Percentiles rank a stretch among this genome's conserved stretches.
Conservation (phyloP, 257 asterid genomes). For the Capsicum rhomboideum region DNA sequence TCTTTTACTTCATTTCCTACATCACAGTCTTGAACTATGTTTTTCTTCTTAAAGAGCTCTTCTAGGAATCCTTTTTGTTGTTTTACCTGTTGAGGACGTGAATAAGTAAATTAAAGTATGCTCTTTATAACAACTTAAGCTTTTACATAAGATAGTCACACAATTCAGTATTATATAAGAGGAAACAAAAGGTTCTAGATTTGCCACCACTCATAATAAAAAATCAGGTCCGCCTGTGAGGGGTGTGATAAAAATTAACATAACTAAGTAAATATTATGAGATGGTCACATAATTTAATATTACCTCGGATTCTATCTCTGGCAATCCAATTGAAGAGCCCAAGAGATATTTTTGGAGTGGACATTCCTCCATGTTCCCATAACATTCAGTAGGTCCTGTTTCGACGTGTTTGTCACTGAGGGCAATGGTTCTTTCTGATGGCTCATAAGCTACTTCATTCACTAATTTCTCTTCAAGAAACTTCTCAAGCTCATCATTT, state of each 20-base stretch:
- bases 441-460: slow-evolving; percentile 40
- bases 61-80: slow-evolving; percentile 48
- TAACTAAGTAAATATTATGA: background rate
- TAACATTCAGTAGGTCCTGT: slow-evolving; percentile 35
- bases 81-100: background rate
- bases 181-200: no score
- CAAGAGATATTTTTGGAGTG: slow-evolving; percentile 65
- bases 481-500: slow-evolving; percentile 65
- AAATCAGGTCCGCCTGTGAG: no score
- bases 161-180: no score
- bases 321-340: slow-evolving; percentile 45
- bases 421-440: slow-evolving; percentile 48
- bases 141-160: no score
- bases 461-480: slow-evolving; percentile 47
- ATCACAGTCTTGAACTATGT: slow-evolving; percentile 2
- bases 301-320: slow-evolving; percentile 21
- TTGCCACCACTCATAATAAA: no score
- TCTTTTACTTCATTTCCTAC: slow-evolving; percentile 17
- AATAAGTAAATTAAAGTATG: background rate
- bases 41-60: slow-evolving; percentile 40
- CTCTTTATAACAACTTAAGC: no score
- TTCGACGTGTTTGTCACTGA: slow-evolving; percentile 27
- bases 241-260: no score
- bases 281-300: background rate
- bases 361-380: slow-evolving; percentile 28